A percentile compares a stretch with the other conserved stretches of the same genome.
These are phyloP conservation scores for Fistulifera pelliculosa DNA, from an alignment of 108 stramenopile genomes.

Conservation along the genomic window DNA sequence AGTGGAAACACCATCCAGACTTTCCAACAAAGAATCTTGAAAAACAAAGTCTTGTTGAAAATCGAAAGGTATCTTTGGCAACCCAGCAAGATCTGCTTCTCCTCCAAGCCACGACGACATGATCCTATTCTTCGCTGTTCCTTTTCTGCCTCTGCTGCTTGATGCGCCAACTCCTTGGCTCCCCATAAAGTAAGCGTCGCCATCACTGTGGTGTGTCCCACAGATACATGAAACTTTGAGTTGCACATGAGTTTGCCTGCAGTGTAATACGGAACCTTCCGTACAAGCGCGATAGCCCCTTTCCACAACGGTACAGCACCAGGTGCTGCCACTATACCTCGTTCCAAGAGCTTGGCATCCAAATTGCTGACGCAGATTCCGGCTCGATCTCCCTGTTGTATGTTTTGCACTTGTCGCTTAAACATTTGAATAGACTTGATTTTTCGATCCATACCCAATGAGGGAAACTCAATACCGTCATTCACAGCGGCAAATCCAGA, in stretches of 20 bases:
- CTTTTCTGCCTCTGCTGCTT: background rate
- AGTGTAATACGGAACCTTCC: slow-evolving; percentile 80
- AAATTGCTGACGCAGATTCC: slow-evolving; percentile 92
- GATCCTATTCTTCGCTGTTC: slow-evolving; percentile 8
- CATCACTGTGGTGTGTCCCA: slow-evolving; percentile 96
- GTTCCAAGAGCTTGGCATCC: slow-evolving; percentile 87
- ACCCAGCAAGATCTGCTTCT: slow-evolving; percentile 61
- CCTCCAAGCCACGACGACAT: slow-evolving; percentile 66
- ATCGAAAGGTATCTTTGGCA: slow-evolving; percentile 66
- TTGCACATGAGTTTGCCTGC: slow-evolving; percentile 44
- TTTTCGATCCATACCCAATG: slow-evolving; percentile 75
- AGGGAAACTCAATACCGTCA: slow-evolving; percentile 89
- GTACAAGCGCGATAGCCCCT: slow-evolving; percentile 82
- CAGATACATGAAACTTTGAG: slow-evolving; percentile 84
- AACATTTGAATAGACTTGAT: slow-evolving; percentile 98
- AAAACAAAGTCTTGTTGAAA: slow-evolving; percentile 71
- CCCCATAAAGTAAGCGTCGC: slow-evolving; percentile 97
- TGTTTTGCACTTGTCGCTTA: slow-evolving; percentile 57
- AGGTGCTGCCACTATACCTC: slow-evolving; percentile 83
- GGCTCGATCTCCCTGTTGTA: slow-evolving; percentile 92
- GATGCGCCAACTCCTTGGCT: slow-evolving; percentile 45
- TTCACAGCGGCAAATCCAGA: slow-evolving; percentile 75
- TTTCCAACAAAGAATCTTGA: slow-evolving; percentile 70
- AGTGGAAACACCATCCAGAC: slow-evolving; percentile 13
- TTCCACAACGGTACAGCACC: slow-evolving; percentile 68